A percentile compares a stretch with the other conserved stretches of the same genome.
Conservation (phyloP, 2,329 filamentous ascomycete species). For the Colletotrichum liaoningense region DNA sequence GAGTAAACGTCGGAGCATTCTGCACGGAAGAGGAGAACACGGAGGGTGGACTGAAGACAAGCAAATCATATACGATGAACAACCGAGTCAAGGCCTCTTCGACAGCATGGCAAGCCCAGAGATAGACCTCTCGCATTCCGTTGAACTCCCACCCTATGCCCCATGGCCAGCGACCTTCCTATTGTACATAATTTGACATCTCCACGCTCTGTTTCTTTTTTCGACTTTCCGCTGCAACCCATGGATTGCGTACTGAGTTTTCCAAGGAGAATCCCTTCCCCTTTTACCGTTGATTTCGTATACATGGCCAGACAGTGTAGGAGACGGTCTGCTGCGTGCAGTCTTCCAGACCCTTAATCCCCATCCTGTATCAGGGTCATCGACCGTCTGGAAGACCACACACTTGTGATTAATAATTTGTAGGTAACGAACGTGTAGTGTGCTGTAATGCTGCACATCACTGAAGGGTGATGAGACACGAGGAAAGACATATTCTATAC, state of each 20-base stretch:
- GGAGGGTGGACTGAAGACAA: neutral
- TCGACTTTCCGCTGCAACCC: constrained; percentile 5
- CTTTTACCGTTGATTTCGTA: constrained; percentile 5
- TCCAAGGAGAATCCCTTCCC: neutral
- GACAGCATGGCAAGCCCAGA: neutral
- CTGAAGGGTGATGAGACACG: constrained; percentile 2
- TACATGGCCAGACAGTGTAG: constrained; percentile 18
- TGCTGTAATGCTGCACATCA: neutral
- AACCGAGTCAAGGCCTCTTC: neutral
- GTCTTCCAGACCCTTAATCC: constrained; percentile 9
- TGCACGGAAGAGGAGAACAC: neutral
- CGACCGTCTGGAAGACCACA: neutral
- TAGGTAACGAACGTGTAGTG: constrained; percentile 14
- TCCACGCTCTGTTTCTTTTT: constrained; percentile 8
- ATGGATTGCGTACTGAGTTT: constrained; percentile 4
- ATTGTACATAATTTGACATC: constrained; percentile 22
- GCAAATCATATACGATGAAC: constrained; percentile 2
- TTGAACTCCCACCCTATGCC: constrained; percentile 27
- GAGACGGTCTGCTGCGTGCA: constrained; percentile 3
- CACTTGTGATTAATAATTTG: constrained; percentile 15
- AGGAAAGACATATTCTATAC: constrained; percentile 25
- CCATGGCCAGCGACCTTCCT: constrained; percentile 10
- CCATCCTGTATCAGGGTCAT: neutral
- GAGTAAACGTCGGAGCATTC: neutral
- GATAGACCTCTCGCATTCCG: neutral